Evolutionary conservation across 164 flowering plant genomes (phyloP).

Genomic region (Liriodendron chinense): DNA sequence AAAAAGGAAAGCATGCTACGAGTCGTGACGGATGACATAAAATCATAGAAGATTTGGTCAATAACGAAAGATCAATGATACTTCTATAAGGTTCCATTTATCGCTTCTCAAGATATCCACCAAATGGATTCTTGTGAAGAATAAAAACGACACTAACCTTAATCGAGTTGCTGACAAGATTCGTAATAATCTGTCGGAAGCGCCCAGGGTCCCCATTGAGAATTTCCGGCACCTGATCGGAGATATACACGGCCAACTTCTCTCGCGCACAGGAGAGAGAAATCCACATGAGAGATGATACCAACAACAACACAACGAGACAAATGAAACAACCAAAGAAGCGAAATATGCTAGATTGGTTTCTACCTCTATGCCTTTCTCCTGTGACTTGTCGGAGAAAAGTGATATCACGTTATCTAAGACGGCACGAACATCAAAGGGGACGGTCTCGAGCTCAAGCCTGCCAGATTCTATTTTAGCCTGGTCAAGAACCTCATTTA

Average conservation of each 20-base stretch:
- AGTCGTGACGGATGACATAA: too few species aligned
- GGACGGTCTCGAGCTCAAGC: slow-evolving; percentile 85
- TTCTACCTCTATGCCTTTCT: slow-evolving; percentile 78
- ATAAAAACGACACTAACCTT: slow-evolving; percentile 49
- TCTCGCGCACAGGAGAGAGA: slow-evolving; percentile 20
- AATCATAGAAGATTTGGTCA: too few species aligned
- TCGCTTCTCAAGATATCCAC: neutral
- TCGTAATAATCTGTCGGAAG: slow-evolving; percentile 81
- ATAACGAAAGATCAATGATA: neutral
- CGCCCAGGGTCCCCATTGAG: slow-evolving; percentile 85
- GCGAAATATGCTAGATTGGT: neutral
- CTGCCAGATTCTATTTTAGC: slow-evolving; percentile 96
- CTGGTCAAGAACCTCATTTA: slow-evolving; percentile 93
- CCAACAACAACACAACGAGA: neutral
- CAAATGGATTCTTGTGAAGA: neutral
- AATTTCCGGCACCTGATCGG: slow-evolving; percentile 66
- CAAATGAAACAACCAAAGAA: neutral
- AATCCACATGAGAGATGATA: slow-evolving; percentile 8
- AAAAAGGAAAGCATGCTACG: too few species aligned
- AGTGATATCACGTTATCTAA: slow-evolving; percentile 76
- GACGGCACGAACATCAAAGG: slow-evolving; percentile 68
- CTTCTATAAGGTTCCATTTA: neutral
- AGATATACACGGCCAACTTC: slow-evolving; percentile 86
- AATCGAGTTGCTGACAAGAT: slow-evolving; percentile 91
- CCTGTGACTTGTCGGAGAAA: slow-evolving; percentile 61